Evolutionary conservation across 495 filamentous ascomycete genomes (phyloP).

Genomic region (Bombardia bombarda): DNA sequence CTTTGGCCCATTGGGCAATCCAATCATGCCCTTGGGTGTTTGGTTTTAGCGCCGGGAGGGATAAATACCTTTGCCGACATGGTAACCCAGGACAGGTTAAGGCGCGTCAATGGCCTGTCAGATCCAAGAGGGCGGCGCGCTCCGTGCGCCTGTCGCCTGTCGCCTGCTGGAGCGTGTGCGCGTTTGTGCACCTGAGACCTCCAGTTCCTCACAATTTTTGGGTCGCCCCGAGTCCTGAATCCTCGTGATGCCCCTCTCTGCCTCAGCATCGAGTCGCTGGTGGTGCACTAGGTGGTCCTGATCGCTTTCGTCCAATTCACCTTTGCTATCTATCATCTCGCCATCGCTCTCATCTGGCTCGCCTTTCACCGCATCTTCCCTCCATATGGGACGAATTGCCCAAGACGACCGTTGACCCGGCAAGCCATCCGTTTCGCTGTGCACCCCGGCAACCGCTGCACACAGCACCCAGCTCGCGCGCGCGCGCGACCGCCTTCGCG

Average conservation of each 20-base stretch:
- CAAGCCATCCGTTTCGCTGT: slow-evolving; percentile 18
- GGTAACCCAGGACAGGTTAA: neutral
- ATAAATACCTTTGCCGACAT: slow-evolving; percentile 10
- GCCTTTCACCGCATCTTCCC: neutral
- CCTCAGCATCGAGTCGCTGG: neutral
- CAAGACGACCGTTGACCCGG: slow-evolving; percentile 9
- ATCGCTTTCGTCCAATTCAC: too few relatives aligned
- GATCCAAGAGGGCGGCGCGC: slow-evolving; percentile 9
- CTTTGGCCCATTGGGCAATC: too few relatives aligned
- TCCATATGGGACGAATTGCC: slow-evolving; percentile 3
- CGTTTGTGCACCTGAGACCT: slow-evolving; percentile 9
- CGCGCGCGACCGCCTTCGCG: neutral
- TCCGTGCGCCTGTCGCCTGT: slow-evolving; percentile 10
- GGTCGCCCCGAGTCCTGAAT: slow-evolving; percentile 3
- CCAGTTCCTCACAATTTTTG: slow-evolving; percentile 5
- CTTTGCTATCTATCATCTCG: neutral
- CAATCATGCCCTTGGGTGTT: too few relatives aligned
- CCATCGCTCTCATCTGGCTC: neutral
- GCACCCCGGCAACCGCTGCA: slow-evolving; percentile 2
- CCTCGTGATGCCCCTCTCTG: slow-evolving; percentile 12
- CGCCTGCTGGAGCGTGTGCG: neutral
- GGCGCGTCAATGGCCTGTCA: slow-evolving; percentile 1
- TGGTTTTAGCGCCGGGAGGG: slow-evolving; percentile 10
- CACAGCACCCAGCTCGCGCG: neutral
- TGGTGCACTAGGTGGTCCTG: neutral